Evolutionary conservation across 2,329 filamentous ascomycete genomes (phyloP).

Genomic region (Scortechinia acanthostroma): DNA sequence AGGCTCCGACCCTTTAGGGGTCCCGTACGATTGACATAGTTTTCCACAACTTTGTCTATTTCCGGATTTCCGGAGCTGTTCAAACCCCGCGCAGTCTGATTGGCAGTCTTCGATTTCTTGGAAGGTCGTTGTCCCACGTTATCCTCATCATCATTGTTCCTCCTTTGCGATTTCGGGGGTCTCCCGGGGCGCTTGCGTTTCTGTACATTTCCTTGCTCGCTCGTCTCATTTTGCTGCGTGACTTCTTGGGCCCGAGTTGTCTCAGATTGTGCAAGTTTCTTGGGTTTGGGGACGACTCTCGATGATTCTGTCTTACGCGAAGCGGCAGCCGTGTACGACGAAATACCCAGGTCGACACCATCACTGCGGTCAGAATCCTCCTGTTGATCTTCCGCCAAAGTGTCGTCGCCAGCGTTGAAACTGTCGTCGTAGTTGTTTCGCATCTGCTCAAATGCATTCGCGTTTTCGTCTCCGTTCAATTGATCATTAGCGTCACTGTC

Average conservation of each 20-base stretch:
- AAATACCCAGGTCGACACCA: neutral
- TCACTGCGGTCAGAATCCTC: neutral
- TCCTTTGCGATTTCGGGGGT: conserved; percentile 11
- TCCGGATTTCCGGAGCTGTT: conserved; percentile 27
- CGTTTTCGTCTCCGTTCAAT: conserved; percentile 20
- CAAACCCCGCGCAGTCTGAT: conserved; percentile 12
- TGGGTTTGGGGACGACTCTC: neutral
- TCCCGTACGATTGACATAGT: conserved; percentile 20
- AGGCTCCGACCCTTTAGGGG: conserved; percentile 45
- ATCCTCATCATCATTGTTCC: conserved; percentile 20
- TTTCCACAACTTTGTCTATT: conserved; percentile 5
- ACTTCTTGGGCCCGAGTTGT: neutral
- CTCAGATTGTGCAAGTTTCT: neutral
- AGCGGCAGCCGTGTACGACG: too few relatives aligned
- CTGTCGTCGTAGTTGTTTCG: conserved; percentile 14
- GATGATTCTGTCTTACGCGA: neutral
- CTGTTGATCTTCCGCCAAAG: neutral
- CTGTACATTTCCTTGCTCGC: neutral
- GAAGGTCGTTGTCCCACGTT: conserved; percentile 29
- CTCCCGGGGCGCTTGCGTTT: conserved; percentile 10
- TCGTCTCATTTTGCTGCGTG: neutral
- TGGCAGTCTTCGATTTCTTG: neutral
- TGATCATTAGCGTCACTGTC: conserved; percentile 20
- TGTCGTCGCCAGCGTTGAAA: conserved; percentile 8
- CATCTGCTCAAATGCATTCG: conserved; percentile 13